Evolutionary conservation across 495 filamentous ascomycete genomes (phyloP).

Genomic region (Aspergillus wentii): DNA sequence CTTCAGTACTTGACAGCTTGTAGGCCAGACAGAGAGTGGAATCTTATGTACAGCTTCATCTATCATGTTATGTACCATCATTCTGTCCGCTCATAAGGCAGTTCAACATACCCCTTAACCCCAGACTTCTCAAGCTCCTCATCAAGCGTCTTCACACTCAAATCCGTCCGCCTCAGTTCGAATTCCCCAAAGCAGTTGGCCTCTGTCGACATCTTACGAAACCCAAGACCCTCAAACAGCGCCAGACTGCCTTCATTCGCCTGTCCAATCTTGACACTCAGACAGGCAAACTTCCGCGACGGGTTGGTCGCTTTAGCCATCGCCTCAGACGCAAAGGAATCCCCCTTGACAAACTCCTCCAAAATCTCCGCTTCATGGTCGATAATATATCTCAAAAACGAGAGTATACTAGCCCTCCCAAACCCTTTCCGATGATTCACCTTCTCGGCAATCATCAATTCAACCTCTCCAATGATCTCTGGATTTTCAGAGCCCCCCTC

Average conservation of each 20-base stretch:
- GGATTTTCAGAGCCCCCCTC: slow-evolving; percentile 33
- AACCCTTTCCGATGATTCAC: slow-evolving; percentile 56
- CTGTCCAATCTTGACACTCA: slow-evolving; percentile 59
- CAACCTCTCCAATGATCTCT: slow-evolving; percentile 64
- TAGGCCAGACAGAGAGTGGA: no score
- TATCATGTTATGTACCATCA: no score
- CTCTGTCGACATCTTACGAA: slow-evolving; percentile 40
- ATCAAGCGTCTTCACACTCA: slow-evolving; percentile 20
- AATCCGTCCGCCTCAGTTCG: slow-evolving; percentile 43
- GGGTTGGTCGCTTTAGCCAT: slow-evolving; percentile 1
- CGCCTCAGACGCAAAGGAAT: slow-evolving; percentile 11
- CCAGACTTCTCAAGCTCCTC: slow-evolving; percentile 21
- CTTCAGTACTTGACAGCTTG: no score
- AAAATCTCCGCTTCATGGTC: slow-evolving; percentile 46
- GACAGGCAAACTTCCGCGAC: slow-evolving; percentile 21
- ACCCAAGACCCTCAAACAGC: slow-evolving; percentile 57
- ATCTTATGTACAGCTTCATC: no score
- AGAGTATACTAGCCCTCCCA: slow-evolving; percentile 58
- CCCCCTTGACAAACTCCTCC: slow-evolving; percentile 47
- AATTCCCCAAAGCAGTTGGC: slow-evolving; percentile 67
- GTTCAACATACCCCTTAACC: slow-evolving; percentile 34
- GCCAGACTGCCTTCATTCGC: slow-evolving; percentile 50
- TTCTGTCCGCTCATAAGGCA: slow-evolving; percentile 32
- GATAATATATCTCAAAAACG: slow-evolving; percentile 64
- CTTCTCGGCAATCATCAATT: slow-evolving; percentile 79